Evolutionary conservation across 2,329 filamentous ascomycete species (phyloP).

Genomic region (Teratosphaeria zuluensis): DNA sequence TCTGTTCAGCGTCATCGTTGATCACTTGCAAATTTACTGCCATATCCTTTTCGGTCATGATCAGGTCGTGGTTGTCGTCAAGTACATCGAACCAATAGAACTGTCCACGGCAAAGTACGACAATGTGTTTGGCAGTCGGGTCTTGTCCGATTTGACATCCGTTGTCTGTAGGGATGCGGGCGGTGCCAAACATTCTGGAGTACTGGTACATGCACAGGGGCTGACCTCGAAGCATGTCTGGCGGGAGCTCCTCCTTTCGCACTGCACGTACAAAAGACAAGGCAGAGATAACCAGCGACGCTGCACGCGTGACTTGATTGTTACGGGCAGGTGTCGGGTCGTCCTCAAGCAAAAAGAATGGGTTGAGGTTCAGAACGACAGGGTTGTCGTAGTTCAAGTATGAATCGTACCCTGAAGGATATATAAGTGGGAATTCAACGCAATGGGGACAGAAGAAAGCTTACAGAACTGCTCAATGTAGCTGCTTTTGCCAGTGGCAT

Average conservation of each 20-base stretch:
- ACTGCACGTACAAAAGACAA: constrained; percentile 89
- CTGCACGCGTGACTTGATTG: constrained; percentile 90
- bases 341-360: constrained; percentile 94
- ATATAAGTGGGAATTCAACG: neutral
- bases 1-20: constrained; percentile 79
- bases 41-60: constrained; percentile 95
- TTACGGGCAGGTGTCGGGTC: constrained; percentile 93
- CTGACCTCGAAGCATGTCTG: constrained; percentile 72
- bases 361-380: constrained; percentile 93
- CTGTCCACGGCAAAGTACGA: constrained; percentile 88
- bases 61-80: constrained; percentile 85
- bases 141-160: constrained; percentile 96
- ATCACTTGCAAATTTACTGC: constrained; percentile 86
- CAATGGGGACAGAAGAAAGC: constrained; percentile 23
- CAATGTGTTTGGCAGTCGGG: constrained; percentile 81
- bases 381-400: constrained; percentile 97
- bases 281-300: constrained; percentile 82
- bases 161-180: constrained; percentile 84
- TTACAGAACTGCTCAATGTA: constrained; percentile 98
- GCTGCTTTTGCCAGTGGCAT: constrained; percentile 81
- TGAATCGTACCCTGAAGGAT: constrained; percentile 78
- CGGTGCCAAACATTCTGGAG: constrained; percentile 87
- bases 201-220: constrained; percentile 98
- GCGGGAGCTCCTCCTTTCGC: constrained; percentile 81
- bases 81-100: constrained; percentile 99